Evolutionary conservation across 495 filamentous ascomycete species (phyloP).

Genomic region (Penicillium desertorum): DNA sequence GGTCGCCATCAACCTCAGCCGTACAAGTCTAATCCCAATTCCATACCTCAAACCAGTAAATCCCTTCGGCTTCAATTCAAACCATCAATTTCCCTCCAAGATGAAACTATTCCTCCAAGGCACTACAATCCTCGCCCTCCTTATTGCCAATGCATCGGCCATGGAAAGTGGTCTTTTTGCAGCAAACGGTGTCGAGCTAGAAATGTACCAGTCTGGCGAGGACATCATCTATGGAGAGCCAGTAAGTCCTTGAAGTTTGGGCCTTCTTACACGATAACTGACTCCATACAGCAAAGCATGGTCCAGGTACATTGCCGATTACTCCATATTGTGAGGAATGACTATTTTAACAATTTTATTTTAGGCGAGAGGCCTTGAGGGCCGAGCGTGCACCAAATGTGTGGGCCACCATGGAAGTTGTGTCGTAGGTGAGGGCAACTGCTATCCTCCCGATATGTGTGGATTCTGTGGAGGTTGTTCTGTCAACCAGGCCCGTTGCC

Average conservation of each 20-base stretch:
- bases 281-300: not conserved
- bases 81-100: not conserved
- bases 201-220: not conserved
- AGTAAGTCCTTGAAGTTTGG: not conserved
- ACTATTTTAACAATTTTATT: not conserved
- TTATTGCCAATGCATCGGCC: conserved; percentile 2
- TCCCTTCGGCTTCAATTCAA: not conserved
- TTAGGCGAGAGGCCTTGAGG: not conserved
- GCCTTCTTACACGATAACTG: too few relatives aligned
- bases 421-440: conserved; percentile 4
- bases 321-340: not conserved
- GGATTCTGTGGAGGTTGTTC: conserved; percentile 2
- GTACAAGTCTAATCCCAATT: not conserved
- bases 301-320: not conserved
- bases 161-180: not conserved
- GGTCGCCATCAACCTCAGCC: not conserved
- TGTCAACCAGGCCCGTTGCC: conserved; percentile 3
- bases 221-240: conserved; percentile 1
- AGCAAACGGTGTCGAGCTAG: conserved; percentile 3
- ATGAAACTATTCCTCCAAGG: conserved; percentile 3
- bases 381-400: conserved; percentile 7
- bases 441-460: conserved; percentile 4
- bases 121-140: not conserved
- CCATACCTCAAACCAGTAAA: not conserved
- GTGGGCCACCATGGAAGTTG: conserved; percentile 10